phyloP scores from a whole-genome alignment of 129 eudicot genomes.

The Apium graveolens region DNA sequence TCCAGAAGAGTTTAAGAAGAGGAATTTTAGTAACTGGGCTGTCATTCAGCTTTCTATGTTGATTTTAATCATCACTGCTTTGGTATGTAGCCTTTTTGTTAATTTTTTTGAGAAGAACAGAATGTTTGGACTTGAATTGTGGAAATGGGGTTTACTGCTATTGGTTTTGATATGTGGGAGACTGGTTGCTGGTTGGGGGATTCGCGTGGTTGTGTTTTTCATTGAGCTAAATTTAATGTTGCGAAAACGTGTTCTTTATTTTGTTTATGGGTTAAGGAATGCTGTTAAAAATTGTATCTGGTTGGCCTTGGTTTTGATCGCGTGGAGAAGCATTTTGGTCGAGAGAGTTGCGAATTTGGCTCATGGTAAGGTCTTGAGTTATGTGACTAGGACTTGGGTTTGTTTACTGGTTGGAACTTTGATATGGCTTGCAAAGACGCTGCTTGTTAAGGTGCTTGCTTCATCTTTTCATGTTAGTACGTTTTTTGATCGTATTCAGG shows the following conservation, averaged over 20 bases:
- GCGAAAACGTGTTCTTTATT: conserved; percentile 1
- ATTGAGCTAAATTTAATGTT: not conserved
- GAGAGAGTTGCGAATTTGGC: conserved; percentile 30
- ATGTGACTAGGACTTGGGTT: conserved; percentile 36
- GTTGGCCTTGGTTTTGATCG: not conserved
- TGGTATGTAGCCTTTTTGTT: conserved; percentile 44
- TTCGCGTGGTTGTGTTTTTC: conserved; percentile 1
- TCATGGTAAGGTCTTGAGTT: conserved; percentile 31
- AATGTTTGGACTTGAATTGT: conserved; percentile 33
- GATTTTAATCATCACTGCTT: conserved; percentile 29
- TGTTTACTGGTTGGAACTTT: conserved; percentile 32
- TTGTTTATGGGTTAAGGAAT: not conserved
- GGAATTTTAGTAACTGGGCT: conserved; percentile 40
- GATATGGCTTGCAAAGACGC: conserved; percentile 3
- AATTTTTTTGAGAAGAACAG: conserved; percentile 15
- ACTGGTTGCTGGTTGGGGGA: conserved; percentile 6
- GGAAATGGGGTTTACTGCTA: conserved; percentile 67
- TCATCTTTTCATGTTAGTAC: not conserved
- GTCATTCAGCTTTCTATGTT: conserved; percentile 41
- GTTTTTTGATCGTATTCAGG: not conserved
- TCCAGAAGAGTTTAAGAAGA: conserved; percentile 54
- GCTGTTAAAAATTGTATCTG: not conserved
- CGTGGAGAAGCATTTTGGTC: conserved; percentile 18
- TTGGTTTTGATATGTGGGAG: conserved; percentile 34
- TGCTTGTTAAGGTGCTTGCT: conserved; percentile 5